Evolutionary conservation across 2,329 filamentous ascomycete genomes (phyloP).

Genomic region (Fusarium subtropicale): DNA sequence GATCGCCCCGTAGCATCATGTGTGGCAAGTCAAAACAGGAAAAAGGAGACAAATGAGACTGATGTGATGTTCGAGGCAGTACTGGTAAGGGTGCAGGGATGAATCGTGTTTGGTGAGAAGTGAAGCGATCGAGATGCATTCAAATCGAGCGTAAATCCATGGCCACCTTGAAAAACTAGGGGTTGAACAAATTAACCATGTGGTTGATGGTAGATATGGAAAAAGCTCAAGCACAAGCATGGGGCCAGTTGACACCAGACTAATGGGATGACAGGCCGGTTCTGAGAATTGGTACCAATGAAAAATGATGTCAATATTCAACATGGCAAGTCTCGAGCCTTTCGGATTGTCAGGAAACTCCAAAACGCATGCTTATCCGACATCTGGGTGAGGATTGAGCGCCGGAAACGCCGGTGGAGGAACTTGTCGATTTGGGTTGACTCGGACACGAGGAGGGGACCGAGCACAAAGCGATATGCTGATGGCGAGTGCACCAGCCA

Average conservation of each 20-base stretch:
- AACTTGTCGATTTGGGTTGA: conserved; percentile 7
- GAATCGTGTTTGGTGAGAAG: background rate
- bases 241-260: background rate
- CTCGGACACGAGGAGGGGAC: background rate
- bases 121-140: background rate
- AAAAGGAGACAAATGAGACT: background rate
- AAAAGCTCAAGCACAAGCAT: background rate
- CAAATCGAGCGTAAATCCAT: background rate
- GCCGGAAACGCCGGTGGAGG: conserved; percentile 22
- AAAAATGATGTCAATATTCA: conserved; percentile 4
- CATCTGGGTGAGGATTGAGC: background rate
- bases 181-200: background rate
- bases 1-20: conserved; percentile 1
- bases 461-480: background rate
- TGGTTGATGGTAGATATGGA: background rate
- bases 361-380: background rate
- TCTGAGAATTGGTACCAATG: background rate
- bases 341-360: background rate
- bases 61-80: background rate
- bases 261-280: background rate
- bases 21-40: background rate
- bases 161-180: background rate
- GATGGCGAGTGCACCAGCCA: conserved; percentile 4
- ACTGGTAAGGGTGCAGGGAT: background rate
- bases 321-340: background rate